Conservation (phyloP, 2,329 filamentous ascomycete species). For the Colletotrichum graminicola region DNA sequence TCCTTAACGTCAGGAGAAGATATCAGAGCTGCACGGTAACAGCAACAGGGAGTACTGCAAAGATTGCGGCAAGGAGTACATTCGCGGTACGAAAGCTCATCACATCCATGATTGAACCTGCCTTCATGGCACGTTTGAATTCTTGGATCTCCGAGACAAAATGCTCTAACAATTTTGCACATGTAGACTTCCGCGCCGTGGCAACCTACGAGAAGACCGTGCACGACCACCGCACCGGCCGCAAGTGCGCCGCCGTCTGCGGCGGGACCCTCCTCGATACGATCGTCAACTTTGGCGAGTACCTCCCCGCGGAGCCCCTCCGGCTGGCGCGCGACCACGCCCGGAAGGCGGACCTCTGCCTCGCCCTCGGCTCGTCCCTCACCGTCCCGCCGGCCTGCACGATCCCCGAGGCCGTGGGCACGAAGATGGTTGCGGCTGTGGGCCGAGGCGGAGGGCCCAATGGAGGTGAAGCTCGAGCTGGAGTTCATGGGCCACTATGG, state of each 20-base stretch:
- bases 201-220: constrained; percentile 57
- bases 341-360: constrained; percentile 57
- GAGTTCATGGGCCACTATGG: constrained; percentile 63
- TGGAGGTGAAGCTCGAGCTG: constrained; percentile 53
- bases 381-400: constrained; percentile 57
- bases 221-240: constrained; percentile 60
- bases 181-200: constrained; percentile 60
- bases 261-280: constrained; percentile 55
- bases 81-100: constrained; percentile 51
- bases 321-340: constrained; percentile 53
- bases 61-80: constrained; percentile 60
- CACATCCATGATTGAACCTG: not conserved
- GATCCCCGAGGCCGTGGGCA: constrained; percentile 54
- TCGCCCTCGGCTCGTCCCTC: constrained; percentile 60
- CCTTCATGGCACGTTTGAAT: too few relatives aligned
- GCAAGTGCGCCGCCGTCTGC: constrained; percentile 57
- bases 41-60: constrained; percentile 60
- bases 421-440: constrained; percentile 51
- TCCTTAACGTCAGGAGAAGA: constrained; percentile 47
- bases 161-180: too few relatives aligned
- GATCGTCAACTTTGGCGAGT: constrained; percentile 61
- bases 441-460: constrained; percentile 46
- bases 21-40: constrained; percentile 62
- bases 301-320: constrained; percentile 50
- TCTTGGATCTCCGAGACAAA: not conserved